phyloP scores from a whole-genome alignment of 768 basidiomycete genomes.

The Phlegmacium glaucopus region DNA sequence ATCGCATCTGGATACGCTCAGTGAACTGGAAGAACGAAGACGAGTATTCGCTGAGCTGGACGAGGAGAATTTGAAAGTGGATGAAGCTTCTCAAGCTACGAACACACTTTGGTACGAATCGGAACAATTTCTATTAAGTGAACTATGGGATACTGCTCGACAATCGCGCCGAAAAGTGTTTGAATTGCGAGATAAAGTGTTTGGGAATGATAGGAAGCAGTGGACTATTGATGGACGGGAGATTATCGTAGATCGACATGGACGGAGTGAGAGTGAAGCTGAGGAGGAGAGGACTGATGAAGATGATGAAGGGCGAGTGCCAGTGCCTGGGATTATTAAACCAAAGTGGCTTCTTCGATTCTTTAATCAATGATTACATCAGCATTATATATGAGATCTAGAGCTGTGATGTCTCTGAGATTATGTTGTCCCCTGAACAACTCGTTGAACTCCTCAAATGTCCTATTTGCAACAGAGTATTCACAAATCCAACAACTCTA shows the following conservation, averaged over 20 bases:
- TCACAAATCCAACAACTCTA: slow-evolving; percentile 66
- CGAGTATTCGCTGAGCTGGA: slow-evolving; percentile 51
- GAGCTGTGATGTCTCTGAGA: no score
- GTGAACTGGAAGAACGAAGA: slow-evolving; percentile 43
- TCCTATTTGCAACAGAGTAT: slow-evolving; percentile 50
- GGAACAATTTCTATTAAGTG: slow-evolving; percentile 61
- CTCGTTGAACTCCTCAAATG: slow-evolving; percentile 45
- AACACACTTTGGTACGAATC: slow-evolving; percentile 70
- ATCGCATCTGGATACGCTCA: slow-evolving; percentile 44
- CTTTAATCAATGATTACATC: slow-evolving; percentile 42
- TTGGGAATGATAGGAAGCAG: no score
- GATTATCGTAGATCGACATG: slow-evolving; percentile 44
- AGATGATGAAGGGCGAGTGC: slow-evolving; percentile 2
- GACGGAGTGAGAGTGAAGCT: slow-evolving; percentile 73
- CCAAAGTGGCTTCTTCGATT: slow-evolving; percentile 64
- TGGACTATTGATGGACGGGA: slow-evolving; percentile 44
- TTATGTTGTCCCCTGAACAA: slow-evolving; percentile 15
- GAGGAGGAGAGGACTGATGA: slow-evolving; percentile 58
- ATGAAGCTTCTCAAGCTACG: slow-evolving; percentile 56
- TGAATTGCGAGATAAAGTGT: slow-evolving; percentile 62
- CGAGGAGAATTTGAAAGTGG: slow-evolving; percentile 43
- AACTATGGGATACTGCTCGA: slow-evolving; percentile 64
- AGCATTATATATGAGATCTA: slow-evolving; percentile 5
- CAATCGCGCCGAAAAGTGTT: slow-evolving; percentile 62
- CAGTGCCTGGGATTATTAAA: slow-evolving; percentile 44